These are phyloP conservation scores for Lignosus rhinocerotis DNA, from an alignment of 1,284 basidiomycete genomes.

Conservation along the genomic window DNA sequence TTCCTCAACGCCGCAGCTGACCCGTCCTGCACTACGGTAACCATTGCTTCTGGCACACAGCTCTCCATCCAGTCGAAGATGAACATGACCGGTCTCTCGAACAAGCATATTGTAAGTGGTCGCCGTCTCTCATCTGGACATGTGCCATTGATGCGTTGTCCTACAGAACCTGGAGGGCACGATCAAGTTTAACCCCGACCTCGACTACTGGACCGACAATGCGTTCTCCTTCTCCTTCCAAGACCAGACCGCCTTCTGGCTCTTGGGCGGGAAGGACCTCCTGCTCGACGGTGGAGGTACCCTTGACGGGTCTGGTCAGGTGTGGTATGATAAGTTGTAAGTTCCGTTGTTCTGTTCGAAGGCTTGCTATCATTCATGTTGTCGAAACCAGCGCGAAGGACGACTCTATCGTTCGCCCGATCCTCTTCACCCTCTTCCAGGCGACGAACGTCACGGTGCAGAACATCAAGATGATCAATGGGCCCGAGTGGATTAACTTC, in stretches of 20 bases:
- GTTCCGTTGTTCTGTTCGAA: conserved; percentile 17
- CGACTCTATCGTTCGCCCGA: conserved; percentile 55
- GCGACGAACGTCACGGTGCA: conserved; percentile 53
- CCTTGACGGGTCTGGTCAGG: conserved; percentile 60
- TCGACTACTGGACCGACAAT: conserved; percentile 58
- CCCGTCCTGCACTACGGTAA: conserved; percentile 42
- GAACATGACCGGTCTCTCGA: conserved; percentile 52
- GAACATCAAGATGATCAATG: conserved; percentile 42
- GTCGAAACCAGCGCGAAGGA: conserved; percentile 25
- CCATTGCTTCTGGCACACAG: conserved; percentile 47
- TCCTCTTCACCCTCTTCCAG: conserved; percentile 61
- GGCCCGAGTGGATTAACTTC: conserved; percentile 59
- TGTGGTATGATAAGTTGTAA: conserved; percentile 60
- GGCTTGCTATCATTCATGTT: neutral
- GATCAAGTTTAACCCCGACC: conserved; percentile 49
- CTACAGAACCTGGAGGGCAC: conserved; percentile 49
- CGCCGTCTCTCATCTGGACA: neutral
- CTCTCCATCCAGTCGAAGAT: conserved; percentile 51
- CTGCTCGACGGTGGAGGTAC: conserved; percentile 58
- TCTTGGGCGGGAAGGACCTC: conserved; percentile 60
- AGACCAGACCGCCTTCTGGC: conserved; percentile 61
- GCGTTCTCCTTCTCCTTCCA: conserved; percentile 58
- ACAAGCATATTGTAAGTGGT: conserved; percentile 51
- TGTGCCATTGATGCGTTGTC: neutral
- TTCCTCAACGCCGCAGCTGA: conserved; percentile 46